These are phyloP conservation scores for Alternaria ventricosa DNA, from an alignment of 2,329 filamentous ascomycete species.

Conservation along the genomic window DNA sequence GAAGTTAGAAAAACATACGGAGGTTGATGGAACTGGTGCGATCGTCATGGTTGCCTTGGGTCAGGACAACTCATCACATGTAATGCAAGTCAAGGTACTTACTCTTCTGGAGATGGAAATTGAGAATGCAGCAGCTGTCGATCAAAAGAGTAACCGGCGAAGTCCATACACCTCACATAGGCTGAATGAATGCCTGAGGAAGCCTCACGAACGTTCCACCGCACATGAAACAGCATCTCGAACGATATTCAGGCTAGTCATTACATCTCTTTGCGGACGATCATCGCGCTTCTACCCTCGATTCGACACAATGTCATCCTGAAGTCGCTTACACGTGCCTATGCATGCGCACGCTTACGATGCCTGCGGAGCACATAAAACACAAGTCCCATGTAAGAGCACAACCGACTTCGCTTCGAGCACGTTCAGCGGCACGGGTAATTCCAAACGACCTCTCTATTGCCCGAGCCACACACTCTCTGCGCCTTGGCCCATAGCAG, in stretches of 20 bases:
- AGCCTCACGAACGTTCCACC: not conserved
- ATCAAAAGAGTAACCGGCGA: conserved; percentile 67
- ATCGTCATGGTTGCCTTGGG: conserved; percentile 83
- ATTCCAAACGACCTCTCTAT: conserved; percentile 1
- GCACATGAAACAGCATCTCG: not conserved
- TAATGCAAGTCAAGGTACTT: conserved; percentile 84
- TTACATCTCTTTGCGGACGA: not conserved
- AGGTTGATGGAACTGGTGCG: conserved; percentile 73
- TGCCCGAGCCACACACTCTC: not conserved
- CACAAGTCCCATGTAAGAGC: not conserved
- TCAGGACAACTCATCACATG: conserved; percentile 77
- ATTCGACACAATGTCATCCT: not conserved
- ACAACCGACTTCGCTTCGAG: not conserved
- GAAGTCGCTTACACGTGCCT: not conserved
- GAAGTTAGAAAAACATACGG: conserved; percentile 84
- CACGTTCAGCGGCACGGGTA: conserved; percentile 11
- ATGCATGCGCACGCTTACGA: conserved; percentile 1
- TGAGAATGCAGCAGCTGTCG: conserved; percentile 68
- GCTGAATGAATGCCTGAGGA: conserved; percentile 3
- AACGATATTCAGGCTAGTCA: not conserved
- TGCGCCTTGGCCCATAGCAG: not conserved
- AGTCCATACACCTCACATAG: conserved; percentile 53
- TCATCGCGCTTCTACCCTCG: not conserved
- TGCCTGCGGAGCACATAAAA: not conserved
- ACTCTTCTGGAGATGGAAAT: conserved; percentile 78